Percentiles rank a stretch among this genome's conserved stretches.
Conservation (phyloP, 2,329 filamentous ascomycete species). For the Aspergillus floridensis region DNA sequence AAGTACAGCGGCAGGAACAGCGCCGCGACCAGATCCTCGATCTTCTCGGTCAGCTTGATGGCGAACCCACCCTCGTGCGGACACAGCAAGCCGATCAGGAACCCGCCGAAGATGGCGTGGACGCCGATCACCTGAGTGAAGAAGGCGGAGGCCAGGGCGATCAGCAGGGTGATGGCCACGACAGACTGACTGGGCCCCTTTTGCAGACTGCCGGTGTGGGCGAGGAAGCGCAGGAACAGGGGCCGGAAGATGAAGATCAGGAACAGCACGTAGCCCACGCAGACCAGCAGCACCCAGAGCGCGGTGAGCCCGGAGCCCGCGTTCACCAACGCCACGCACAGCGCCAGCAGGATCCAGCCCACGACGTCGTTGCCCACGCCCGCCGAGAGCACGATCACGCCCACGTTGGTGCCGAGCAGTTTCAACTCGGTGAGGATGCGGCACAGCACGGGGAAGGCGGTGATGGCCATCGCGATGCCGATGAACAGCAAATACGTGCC, state of each 20-base stretch:
- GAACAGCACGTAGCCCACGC: constrained; percentile 72
- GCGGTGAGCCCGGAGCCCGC: constrained; percentile 78
- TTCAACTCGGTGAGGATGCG: constrained; percentile 91
- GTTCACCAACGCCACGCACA: constrained; percentile 92
- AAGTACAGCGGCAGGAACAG: constrained; percentile 91
- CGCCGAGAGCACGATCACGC: constrained; percentile 83
- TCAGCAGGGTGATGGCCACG: constrained; percentile 75
- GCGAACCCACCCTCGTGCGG: constrained; percentile 87
- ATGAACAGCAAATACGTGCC: constrained; percentile 73
- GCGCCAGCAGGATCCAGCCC: constrained; percentile 86
- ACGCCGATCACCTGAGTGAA: constrained; percentile 90
- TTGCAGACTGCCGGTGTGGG: constrained; percentile 72
- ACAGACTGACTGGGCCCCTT: constrained; percentile 85
- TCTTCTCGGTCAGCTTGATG: constrained; percentile 88
- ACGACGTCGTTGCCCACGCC: constrained; percentile 91
- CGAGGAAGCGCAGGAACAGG: constrained; percentile 69
- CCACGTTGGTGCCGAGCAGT: constrained; percentile 76
- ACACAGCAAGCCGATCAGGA: constrained; percentile 83
- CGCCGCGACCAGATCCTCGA: constrained; percentile 83
- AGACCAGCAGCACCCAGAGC: constrained; percentile 77
- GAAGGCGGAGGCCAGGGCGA: constrained; percentile 76
- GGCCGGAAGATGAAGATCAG: constrained; percentile 72
- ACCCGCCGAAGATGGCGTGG: constrained; percentile 91
- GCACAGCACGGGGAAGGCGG: constrained; percentile 84
- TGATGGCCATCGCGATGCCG: constrained; percentile 90